Base-by-base conservation (phyloP, 2,329 filamentous ascomycete species). In the Cordyceps fumosorosea region DNA sequence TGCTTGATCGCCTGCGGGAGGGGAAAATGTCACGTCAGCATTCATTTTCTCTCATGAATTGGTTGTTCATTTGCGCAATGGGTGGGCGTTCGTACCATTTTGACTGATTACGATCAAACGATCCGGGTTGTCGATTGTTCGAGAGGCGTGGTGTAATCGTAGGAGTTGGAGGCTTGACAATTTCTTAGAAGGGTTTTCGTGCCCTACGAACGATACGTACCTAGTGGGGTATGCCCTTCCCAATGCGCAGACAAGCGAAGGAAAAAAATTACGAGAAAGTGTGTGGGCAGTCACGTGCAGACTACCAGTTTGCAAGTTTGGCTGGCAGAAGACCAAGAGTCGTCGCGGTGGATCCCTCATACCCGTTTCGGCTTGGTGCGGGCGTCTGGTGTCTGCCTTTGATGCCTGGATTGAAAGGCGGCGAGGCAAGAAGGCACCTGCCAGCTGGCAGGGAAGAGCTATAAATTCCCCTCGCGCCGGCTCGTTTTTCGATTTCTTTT, bases 1-100 rank as follows among this genome's bases (percentile, higher is more conserved):
- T 97, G 92, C 89, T 96, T 96, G 91, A 98, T 96, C 86, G 93
- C 90, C 93, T 89, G 75, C 71, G 69, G 60, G 61, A 65, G 62
- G 72, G 69, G 66, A 62, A 71, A 66, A 70, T 68, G 56, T 64
- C 73, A 63, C 73, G 72, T 72, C 66, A 74, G 73, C 67, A 70
- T 70, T 64, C 65, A 65, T 66, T 37, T 58, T 62, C 62, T 57
- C 66, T 47, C 65, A 50, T 50, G 20, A 22, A 10, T 48, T 53
- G 47, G 16, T 22, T 18, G 24, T 40, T n/a, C 26, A 8, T 37
- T 56, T 57, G 51, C 34, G 48, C 54, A 63, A 62, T 52, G 8
- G 34, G 56, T 47, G 48, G 22, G 42, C 64, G 5, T 64, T 65
- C 68, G 64, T 69, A 65, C 64, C 64, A 66, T 64, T 66, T 64